phyloP scores from a whole-genome alignment of 2,329 filamentous ascomycete genomes.

The Alternaria tenuissima region DNA sequence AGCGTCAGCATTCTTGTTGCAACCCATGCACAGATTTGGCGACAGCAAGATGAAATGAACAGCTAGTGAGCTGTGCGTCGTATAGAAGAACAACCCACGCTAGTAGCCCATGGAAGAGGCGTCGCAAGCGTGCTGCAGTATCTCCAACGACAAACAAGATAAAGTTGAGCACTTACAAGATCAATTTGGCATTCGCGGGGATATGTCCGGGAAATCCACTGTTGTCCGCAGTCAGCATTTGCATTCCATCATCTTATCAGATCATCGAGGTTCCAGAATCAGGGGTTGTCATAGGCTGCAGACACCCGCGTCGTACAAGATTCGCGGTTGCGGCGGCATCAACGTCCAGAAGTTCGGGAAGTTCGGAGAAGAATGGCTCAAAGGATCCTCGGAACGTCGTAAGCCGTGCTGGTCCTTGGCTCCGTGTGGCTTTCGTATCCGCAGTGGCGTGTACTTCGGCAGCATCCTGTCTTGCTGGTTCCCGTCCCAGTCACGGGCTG shows the following conservation, averaged over 20 bases:
- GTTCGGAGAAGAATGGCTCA: not conserved
- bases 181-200: slow-evolving; percentile 74
- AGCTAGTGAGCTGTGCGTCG: slow-evolving; percentile 16
- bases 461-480: slow-evolving; percentile 1
- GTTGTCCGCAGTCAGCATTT: slow-evolving; percentile 30
- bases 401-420: not conserved
- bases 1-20: slow-evolving; percentile 21
- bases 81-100: slow-evolving; percentile 7
- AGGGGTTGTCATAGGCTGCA: not conserved
- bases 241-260: slow-evolving; percentile 15
- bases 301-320: slow-evolving; percentile 5
- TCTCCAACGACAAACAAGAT: slow-evolving; percentile 1
- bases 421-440: not conserved
- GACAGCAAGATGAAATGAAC: slow-evolving; percentile 4
- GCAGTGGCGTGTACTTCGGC: slow-evolving; percentile 1
- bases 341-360: not conserved
- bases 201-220: slow-evolving; percentile 84
- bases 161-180: slow-evolving; percentile 73
- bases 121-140: slow-evolving; percentile 6
- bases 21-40: not conserved
- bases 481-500: slow-evolving; percentile 9
- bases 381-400: not conserved
- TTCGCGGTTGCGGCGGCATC: slow-evolving; percentile 10
- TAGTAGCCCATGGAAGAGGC: slow-evolving; percentile 2
- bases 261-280: slow-evolving; percentile 7